These are phyloP conservation scores for Podila minutissima DNA, from an alignment of 192 early-diverging fungal genomes.

Conservation along the genomic window DNA sequence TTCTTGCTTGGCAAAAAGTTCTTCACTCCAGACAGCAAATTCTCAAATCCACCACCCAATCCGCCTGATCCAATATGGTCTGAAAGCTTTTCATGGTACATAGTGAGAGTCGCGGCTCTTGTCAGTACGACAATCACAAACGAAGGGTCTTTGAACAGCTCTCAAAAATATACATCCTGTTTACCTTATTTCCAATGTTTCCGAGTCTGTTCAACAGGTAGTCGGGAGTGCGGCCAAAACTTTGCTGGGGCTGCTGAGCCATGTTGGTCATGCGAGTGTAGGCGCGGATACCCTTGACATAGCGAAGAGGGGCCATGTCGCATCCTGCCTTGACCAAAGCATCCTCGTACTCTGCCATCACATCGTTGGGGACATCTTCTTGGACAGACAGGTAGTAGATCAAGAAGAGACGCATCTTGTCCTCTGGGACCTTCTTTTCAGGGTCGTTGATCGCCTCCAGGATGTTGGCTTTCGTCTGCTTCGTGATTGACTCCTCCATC, in stretches of 20 bases:
- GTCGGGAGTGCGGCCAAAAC: conserved; percentile 58
- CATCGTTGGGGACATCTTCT: conserved; percentile 79
- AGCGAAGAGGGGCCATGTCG: conserved; percentile 77
- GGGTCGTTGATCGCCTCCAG: conserved; percentile 86
- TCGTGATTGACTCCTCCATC: conserved; percentile 88
- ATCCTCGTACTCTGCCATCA: conserved; percentile 85
- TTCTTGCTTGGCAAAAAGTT: conserved; percentile 93
- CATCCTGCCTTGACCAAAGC: conserved; percentile 81
- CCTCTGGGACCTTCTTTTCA: conserved; percentile 81
- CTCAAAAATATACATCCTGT: background rate
- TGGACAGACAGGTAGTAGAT: conserved; percentile 85
- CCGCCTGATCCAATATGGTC: conserved; percentile 77
- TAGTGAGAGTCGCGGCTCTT: background rate
- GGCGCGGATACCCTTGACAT: conserved; percentile 80
- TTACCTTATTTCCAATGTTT: conserved; percentile 77
- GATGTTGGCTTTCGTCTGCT: conserved; percentile 80
- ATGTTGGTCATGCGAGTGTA: conserved; percentile 70
- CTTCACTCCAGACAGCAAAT: conserved; percentile 88
- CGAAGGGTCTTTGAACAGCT: background rate
- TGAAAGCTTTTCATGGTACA: conserved; percentile 57
- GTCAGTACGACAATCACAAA: background rate
- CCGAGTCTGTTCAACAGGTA: conserved; percentile 70
- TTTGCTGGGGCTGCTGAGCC: conserved; percentile 52
- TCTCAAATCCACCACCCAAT: conserved; percentile 76
- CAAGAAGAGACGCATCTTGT: conserved; percentile 92